Evolutionary conservation across 306 rosid genomes (phyloP), one percentile per base, ranked within the genome.

Genomic region (Nissolia schottii): DNA sequence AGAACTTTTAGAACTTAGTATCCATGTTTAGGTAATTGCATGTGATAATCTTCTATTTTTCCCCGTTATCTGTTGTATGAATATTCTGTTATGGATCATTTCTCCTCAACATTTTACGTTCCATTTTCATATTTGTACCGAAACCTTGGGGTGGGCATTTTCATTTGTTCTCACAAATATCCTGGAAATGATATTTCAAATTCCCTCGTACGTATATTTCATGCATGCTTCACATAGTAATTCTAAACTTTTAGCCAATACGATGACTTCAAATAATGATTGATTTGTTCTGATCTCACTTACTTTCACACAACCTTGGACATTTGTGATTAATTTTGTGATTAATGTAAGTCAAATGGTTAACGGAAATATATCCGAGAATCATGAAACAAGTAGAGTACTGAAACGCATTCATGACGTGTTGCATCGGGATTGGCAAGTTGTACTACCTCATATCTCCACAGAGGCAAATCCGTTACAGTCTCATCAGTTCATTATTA

Each of bases 201-300:
- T 38, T 20, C 16, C 3, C 37, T 41, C 10, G 5, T 2, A n/a
- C 49, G 3, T 13, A 3, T n/a, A 25, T 54, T 25, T 25, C 8
- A 43, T 65, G 14, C 7, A 43, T 43, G 29, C 68, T 20, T 20
- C 13, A 38, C 9, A 12, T 38, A 5, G 1, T 41, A 69, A 25
- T 60, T 61, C 7, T 32, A 23, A 60, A 49, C 51, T 37, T 60
- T 31, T 23, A 62, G 35, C 14, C 25, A 12, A 41, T 8, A 9
- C 25, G 9, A 71, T 15, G 43, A 29, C 37, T 62, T 60, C 29
- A 28, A 38, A 79, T 45, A 38, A 79, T 45, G 24, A 46, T 64
- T 5, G 12, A 35, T 37, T 73, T 19, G 22, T 45, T 48, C 13
- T 8, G 38, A 46, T 55, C 29, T 73, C 41, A 19, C 24, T 28